Evolutionary conservation across 306 rosid genomes (phyloP).

Genomic region (Quercus rubra): DNA sequence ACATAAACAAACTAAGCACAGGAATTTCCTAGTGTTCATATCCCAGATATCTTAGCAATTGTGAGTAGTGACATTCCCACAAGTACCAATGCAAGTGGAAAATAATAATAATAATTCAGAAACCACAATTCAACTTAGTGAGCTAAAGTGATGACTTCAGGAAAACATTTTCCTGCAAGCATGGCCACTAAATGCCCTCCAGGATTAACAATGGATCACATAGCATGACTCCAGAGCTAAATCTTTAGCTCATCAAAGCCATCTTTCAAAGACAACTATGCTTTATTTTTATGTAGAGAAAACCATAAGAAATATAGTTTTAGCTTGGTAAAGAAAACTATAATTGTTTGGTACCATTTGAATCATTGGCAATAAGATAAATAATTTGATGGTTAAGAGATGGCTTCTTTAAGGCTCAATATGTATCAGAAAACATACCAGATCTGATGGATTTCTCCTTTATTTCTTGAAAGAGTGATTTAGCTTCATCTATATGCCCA

Average conservation of each 20-base stretch:
- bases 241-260: not conserved
- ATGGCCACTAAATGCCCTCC: not conserved
- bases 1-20: slow-evolving; percentile 2
- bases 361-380: not conserved
- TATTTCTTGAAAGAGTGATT: slow-evolving; percentile 64
- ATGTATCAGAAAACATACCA: slow-evolving; percentile 42
- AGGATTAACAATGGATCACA: not conserved
- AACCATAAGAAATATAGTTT: not conserved
- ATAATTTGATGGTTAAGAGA: not conserved
- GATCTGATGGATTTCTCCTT: slow-evolving; percentile 52
- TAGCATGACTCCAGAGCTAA: not conserved
- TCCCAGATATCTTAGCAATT: not conserved
- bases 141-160: not conserved
- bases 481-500: slow-evolving; percentile 67
- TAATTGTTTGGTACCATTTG: not conserved
- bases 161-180: not conserved
- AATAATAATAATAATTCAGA: not conserved
- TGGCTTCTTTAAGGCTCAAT: slow-evolving; percentile 21
- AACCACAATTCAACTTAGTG: not conserved
- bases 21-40: not conserved
- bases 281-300: not conserved
- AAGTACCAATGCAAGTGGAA: not conserved
- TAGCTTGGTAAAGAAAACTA: not conserved
- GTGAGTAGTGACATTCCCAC: not conserved
- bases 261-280: not conserved